phyloP scores from a whole-genome alignment of 371 early-diverging fungal genomes.

The Zychaea mexicana region DNA sequence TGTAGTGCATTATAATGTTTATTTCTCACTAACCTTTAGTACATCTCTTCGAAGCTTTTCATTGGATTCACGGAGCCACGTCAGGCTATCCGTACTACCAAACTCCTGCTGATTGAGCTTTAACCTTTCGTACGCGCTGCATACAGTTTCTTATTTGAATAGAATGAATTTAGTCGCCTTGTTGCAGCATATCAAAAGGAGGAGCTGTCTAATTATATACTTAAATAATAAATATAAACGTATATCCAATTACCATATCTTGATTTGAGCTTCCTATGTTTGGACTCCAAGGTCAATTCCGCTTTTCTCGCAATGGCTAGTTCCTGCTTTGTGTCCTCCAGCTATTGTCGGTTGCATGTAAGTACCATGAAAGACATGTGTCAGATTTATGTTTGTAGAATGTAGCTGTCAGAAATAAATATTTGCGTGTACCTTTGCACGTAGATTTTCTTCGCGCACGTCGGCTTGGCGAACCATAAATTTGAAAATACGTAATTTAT shows the following conservation, averaged over 20 bases:
- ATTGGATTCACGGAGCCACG: conserved; percentile 42
- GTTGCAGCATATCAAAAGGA: not conserved
- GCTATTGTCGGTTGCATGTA: no score
- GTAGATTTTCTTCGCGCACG: conserved; percentile 39
- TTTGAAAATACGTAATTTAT: conserved; percentile 45
- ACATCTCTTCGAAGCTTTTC: conserved; percentile 43
- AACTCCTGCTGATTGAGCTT: conserved; percentile 32
- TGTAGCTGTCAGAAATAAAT: not conserved
- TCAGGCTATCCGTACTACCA: conserved; percentile 20
- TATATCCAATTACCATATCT: conserved; percentile 33
- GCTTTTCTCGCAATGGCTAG: conserved; percentile 38
- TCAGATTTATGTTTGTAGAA: not conserved
- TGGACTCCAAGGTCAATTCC: conserved; percentile 43
- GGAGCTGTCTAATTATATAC: not conserved
- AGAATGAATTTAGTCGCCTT: no score
- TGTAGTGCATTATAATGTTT: not conserved
- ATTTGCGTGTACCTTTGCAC: conserved; percentile 30
- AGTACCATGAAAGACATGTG: not conserved
- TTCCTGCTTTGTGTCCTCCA: conserved; percentile 51
- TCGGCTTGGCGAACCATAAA: conserved; percentile 50
- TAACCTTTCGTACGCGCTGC: conserved; percentile 31
- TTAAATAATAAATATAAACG: not conserved
- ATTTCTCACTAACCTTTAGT: conserved; percentile 29
- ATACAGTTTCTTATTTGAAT: conserved; percentile 30
- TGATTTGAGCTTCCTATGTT: conserved; percentile 42